These are phyloP conservation scores for Aphanomyces invadans DNA, from an alignment of 352 stramenopile species.

Conservation along the genomic window DNA sequence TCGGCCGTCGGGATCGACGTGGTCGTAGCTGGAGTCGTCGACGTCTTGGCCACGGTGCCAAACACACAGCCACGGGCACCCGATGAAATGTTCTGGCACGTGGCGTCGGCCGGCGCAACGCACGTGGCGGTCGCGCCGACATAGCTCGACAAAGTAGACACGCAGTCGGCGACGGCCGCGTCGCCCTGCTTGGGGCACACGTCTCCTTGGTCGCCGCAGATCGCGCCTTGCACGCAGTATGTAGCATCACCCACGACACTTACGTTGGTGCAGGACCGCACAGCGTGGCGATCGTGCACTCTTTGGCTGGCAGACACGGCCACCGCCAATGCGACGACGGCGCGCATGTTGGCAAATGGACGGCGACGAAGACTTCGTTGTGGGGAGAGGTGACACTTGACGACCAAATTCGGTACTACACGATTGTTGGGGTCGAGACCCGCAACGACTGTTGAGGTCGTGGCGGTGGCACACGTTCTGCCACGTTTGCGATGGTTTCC, in stretches of 20 bases:
- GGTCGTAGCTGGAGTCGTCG: background rate
- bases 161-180: constrained; percentile 32
- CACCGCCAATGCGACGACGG: background rate
- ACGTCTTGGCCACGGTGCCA: background rate
- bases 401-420: too few relatives aligned
- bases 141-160: constrained; percentile 27
- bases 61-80: constrained; percentile 38
- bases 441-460: too few relatives aligned
- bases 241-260: constrained; percentile 35
- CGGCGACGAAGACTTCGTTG: too few relatives aligned
- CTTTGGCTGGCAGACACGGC: background rate
- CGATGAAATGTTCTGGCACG: constrained; percentile 1
- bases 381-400: too few relatives aligned
- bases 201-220: constrained; percentile 30
- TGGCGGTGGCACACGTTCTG: too few relatives aligned
- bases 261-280: constrained; percentile 28
- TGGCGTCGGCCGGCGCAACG: background rate
- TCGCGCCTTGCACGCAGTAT: constrained; percentile 39
- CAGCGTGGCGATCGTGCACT: background rate
- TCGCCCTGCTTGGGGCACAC: constrained; percentile 35
- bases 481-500: too few relatives aligned
- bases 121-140: background rate
- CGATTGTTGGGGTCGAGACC: too few relatives aligned
- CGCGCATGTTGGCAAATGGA: too few relatives aligned
- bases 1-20: constrained; percentile 11